These are phyloP conservation scores for Parascedosporium putredinis DNA, from an alignment of 2,329 filamentous ascomycete genomes.

Conservation along the genomic window DNA sequence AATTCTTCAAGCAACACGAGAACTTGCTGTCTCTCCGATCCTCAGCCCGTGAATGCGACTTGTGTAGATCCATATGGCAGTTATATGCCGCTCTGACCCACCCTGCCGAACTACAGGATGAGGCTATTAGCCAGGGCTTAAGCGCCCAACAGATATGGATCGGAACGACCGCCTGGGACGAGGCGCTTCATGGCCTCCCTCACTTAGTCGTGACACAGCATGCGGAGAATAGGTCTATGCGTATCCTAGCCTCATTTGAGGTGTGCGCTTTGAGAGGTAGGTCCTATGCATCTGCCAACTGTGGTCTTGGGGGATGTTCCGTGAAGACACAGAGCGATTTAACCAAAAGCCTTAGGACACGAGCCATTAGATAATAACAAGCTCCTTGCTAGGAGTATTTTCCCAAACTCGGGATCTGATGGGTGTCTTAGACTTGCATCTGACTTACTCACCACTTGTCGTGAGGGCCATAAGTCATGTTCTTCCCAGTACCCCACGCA, in stretches of 20 bases:
- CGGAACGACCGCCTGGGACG: not conserved
- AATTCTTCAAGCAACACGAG: not conserved
- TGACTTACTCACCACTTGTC: not conserved
- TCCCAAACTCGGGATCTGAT: not conserved
- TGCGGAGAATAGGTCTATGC: not conserved
- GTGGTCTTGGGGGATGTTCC: not conserved
- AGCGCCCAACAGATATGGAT: not conserved
- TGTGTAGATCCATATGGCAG: not conserved
- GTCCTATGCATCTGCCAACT: not conserved
- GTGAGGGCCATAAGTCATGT: not conserved
- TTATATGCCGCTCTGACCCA: not conserved
- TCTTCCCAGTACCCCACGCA: not conserved
- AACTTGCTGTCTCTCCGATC: not conserved
- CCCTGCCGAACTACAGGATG: not conserved
- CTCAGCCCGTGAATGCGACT: not conserved
- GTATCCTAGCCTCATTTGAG: not conserved
- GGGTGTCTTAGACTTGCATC: not conserved
- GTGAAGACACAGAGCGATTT: too few relatives aligned
- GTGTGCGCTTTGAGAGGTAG: not conserved
- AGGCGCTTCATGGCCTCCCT: not conserved
- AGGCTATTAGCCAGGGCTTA: not conserved
- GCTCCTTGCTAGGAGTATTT: not conserved
- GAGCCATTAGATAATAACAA: not conserved
- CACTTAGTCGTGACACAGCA: not conserved
- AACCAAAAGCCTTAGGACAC: not conserved